phyloP scores from a whole-genome alignment of 495 filamentous ascomycete species.

The Hypoxylon fuscum region DNA sequence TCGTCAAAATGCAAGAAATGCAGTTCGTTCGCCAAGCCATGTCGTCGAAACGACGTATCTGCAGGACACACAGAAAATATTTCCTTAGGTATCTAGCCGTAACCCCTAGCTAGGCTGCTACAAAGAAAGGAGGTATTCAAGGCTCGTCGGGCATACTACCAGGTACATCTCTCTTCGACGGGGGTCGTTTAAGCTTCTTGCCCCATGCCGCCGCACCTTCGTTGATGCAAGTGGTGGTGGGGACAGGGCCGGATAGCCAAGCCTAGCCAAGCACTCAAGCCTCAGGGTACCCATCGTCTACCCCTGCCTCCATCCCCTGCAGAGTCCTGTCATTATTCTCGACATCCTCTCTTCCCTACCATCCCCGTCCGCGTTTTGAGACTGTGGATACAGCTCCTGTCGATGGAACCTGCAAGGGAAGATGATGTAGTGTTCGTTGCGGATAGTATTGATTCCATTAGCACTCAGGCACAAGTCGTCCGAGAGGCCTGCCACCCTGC shows the following conservation, averaged over 20 bases:
- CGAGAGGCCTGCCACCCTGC: constrained; percentile 43
- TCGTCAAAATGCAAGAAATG: too few relatives aligned
- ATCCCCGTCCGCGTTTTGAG: constrained; percentile 53
- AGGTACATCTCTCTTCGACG: constrained; percentile 6
- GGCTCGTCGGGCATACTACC: too few relatives aligned
- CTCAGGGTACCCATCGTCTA: constrained; percentile 34
- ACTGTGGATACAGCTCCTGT: constrained; percentile 55
- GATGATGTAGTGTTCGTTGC: constrained; percentile 44
- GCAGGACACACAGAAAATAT: not conserved
- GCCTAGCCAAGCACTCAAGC: constrained; percentile 30
- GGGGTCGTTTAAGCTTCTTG: constrained; percentile 32
- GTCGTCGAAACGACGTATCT: constrained; percentile 1
- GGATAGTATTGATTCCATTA: constrained; percentile 45
- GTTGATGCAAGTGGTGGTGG: constrained; percentile 7
- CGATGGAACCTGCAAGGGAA: constrained; percentile 43
- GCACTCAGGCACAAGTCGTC: constrained; percentile 38
- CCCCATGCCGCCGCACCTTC: constrained; percentile 17
- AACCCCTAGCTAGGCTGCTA: not conserved
- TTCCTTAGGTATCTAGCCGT: too few relatives aligned
- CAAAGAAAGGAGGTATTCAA: too few relatives aligned
- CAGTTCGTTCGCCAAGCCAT: not conserved
- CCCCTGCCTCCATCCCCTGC: constrained; percentile 41
- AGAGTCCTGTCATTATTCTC: constrained; percentile 47
- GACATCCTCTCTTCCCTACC: constrained; percentile 46
- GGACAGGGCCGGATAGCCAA: constrained; percentile 20